Percentiles rank a stretch among this genome's conserved stretches.
phyloP scores from a whole-genome alignment of 2,329 filamentous ascomycete genomes.

The Monilinia polystroma region DNA sequence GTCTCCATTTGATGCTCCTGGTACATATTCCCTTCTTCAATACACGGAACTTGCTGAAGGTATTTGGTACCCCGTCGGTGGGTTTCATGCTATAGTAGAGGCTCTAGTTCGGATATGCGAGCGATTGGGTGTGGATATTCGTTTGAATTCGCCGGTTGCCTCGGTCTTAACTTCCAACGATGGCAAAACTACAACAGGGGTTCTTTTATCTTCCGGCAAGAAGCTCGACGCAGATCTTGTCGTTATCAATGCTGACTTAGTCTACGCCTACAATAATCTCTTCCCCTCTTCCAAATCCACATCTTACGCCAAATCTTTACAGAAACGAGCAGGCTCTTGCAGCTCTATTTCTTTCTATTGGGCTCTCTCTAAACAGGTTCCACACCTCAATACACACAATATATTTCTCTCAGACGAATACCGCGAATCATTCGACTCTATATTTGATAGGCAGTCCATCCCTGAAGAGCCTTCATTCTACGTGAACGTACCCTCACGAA shows the following conservation, averaged over 20 bases:
- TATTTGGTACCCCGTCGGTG: slow-evolving; percentile 72
- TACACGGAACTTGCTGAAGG: slow-evolving; percentile 75
- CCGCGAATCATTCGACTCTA: slow-evolving; percentile 70
- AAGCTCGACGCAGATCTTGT: slow-evolving; percentile 63
- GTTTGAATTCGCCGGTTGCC: slow-evolving; percentile 57
- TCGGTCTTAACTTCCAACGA: slow-evolving; percentile 54
- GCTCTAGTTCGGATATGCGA: slow-evolving; percentile 63
- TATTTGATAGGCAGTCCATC: slow-evolving; percentile 68
- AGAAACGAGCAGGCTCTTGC: slow-evolving; percentile 59
- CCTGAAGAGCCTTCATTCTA: slow-evolving; percentile 72
- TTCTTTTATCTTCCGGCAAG: slow-evolving; percentile 58
- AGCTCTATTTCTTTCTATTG: slow-evolving; percentile 78
- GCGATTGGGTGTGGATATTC: slow-evolving; percentile 61
- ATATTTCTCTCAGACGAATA: slow-evolving; percentile 76
- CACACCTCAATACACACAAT: slow-evolving; percentile 68
- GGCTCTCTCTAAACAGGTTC: slow-evolving; percentile 59
- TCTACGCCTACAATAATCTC: slow-evolving; percentile 72
- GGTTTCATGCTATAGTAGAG: slow-evolving; percentile 65
- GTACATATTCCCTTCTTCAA: slow-evolving; percentile 70
- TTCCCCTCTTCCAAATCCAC: slow-evolving; percentile 42
- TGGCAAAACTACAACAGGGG: slow-evolving; percentile 55
- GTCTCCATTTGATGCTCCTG: slow-evolving; percentile 73
- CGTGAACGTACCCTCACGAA: slow-evolving; percentile 70
- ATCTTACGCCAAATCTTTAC: slow-evolving; percentile 44
- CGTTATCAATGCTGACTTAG: slow-evolving; percentile 70